Conservation (phyloP, 2,329 filamentous ascomycete species). For the Trichoderma sp. region DNA sequence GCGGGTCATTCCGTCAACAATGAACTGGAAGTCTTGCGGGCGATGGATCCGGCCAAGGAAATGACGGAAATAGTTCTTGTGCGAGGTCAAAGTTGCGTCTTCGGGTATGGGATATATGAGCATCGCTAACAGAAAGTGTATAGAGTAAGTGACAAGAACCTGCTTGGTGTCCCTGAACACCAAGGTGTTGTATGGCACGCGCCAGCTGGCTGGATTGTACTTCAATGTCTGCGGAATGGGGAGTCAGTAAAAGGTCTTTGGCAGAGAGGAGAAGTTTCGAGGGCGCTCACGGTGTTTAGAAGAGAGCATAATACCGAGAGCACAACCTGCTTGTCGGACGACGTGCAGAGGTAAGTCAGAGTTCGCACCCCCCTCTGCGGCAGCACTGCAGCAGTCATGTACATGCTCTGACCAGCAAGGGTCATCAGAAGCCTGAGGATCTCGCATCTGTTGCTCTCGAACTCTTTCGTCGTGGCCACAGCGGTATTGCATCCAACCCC, state of each 20-base stretch:
- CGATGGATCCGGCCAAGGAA: conserved; percentile 88
- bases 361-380: conserved; percentile 81
- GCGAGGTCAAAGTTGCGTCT: conserved; percentile 62
- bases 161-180: conserved; percentile 91
- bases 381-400: conserved; percentile 76
- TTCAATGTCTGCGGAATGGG: conserved; percentile 70
- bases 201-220: conserved; percentile 93
- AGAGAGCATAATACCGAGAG: conserved; percentile 89
- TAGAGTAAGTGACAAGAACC: conserved; percentile 84
- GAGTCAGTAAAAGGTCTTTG: conserved; percentile 10
- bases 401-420: conserved; percentile 89
- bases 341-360: conserved; percentile 86
- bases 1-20: conserved; percentile 90
- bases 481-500: conserved; percentile 93
- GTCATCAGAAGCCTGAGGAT: conserved; percentile 84
- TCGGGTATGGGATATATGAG: conserved; percentile 89
- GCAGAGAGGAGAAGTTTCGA: background rate
- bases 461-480: conserved; percentile 84
- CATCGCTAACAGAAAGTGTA: conserved; percentile 86
- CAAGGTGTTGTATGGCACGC: conserved; percentile 89
- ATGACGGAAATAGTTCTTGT: conserved; percentile 92
- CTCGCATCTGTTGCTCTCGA: conserved; percentile 90
- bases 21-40: conserved; percentile 95
- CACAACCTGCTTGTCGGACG: conserved; percentile 86
- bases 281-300: conserved; percentile 75